Evolutionary conservation across 768 basidiomycete species (phyloP), one percentile per base, ranked within the genome.

Genomic region (Crepidotus variabilis): DNA sequence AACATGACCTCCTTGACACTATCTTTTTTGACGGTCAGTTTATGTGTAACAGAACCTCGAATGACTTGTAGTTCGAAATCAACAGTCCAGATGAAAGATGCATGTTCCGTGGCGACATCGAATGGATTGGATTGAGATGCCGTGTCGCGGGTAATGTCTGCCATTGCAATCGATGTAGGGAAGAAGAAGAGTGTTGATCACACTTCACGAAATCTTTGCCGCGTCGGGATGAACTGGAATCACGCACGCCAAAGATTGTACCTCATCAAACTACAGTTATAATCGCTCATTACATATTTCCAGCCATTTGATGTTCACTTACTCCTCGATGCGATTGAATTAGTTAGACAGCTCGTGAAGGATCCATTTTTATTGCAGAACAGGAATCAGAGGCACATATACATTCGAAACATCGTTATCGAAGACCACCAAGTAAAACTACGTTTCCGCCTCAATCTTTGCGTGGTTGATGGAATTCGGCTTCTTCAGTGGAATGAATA

Each of bases 91-190:
- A 89, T 79, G 51, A 97, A 82, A 20, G 80, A 71, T 14, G 94
- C 72, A 66, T 92, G 84, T 35, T 81, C 77, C 0, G 89, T 85
- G 2, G 75, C 69, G 60, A 94, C 78, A 48, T 86, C 72, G 4
- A 72, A 68, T 69, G 90, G 92, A 73, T 97, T 97, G 21, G 92
- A 81, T 65, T 93, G 88, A 0, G 88, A 87, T 0, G 90, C 84
- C 18, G 85, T 86, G 65, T 92, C 88, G 20, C 65, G 56, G 13
- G 58, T 54, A 46, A 62, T 63, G 32, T 64, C 60, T 9, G 65
- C 62, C 65, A 69, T 28, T 28, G 28, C 28, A 8, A 28, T 28
- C 28, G 14, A 13, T 50, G 51, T 33, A n/a, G 47, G 43, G 20
- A 47, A 24, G 23, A 54, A 45, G 28, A 18, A 23, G 24, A 46